phyloP scores from a whole-genome alignment of 768 basidiomycete genomes.

The Tricholoma matsutake region DNA sequence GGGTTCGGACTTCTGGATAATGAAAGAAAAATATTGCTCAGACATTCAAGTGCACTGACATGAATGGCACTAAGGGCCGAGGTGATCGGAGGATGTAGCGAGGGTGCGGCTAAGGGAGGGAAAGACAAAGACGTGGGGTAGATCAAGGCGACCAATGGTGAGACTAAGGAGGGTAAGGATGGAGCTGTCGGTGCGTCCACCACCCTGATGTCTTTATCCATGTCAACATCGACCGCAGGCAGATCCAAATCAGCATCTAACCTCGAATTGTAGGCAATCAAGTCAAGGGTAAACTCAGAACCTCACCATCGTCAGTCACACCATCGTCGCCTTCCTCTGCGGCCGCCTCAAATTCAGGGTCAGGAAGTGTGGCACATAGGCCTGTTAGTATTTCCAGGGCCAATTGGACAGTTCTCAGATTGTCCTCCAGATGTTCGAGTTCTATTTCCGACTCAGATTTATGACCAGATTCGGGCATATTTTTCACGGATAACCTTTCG shows the following conservation, averaged over 20 bases:
- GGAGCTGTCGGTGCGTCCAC: conserved; percentile 31
- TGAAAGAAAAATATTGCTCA: conserved; percentile 86
- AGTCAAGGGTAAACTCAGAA: background rate
- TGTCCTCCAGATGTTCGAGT: conserved; percentile 70
- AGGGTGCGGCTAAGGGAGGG: conserved; percentile 63
- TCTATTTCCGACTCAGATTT: conserved; percentile 64
- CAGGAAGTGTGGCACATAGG: conserved; percentile 83
- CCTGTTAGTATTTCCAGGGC: conserved; percentile 88
- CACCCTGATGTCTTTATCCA: conserved; percentile 42
- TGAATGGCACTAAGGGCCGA: conserved; percentile 83
- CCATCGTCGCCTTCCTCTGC: conserved; percentile 35
- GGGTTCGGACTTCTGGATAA: conserved; percentile 48
- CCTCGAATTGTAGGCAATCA: conserved; percentile 1
- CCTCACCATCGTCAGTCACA: conserved; percentile 30
- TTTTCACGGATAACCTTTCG: conserved; percentile 58
- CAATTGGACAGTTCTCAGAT: conserved; percentile 70
- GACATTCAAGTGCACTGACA: conserved; percentile 80
- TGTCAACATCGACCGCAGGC: conserved; percentile 33
- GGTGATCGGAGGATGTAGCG: conserved; percentile 85
- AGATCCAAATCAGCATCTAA: conserved; percentile 12
- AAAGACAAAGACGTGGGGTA: conserved; percentile 82
- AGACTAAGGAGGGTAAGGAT: conserved; percentile 60
- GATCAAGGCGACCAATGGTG: conserved; percentile 64
- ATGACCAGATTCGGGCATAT: conserved; percentile 74
- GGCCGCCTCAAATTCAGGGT: conserved; percentile 49